Evolutionary conservation across 2,329 filamentous ascomycete genomes (phyloP), one percentile per base, ranked within the genome.

Genomic region (Fusarium poae): DNA sequence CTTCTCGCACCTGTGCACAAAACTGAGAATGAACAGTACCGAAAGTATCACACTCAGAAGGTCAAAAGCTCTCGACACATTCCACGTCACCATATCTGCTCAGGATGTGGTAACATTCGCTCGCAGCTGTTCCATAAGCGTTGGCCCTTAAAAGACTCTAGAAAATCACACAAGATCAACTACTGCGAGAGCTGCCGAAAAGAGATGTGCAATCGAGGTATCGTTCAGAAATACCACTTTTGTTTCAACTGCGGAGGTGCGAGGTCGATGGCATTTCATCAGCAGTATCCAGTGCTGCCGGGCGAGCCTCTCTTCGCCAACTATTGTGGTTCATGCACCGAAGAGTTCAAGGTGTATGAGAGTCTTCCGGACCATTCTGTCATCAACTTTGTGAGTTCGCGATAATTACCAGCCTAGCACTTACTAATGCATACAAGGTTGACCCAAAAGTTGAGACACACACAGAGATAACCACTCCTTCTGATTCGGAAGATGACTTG

Each of bases 171-270:
- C 6, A 67, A 77, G 23, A 63, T 76, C 42, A 82, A 79, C 46
- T 76, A 80, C 34, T 82, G 80, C 48, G 69, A 74, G 39, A 62
- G 67, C 8, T 82, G 80, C 57, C 77, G 77, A 37, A 69, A 76
- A 39, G 58, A 59, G n/a, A 68, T 55, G 21, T 65, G 76, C 10
- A 55, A 67, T 5, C 62, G 69, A 27, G 73, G 72, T 2, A 48
- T 74, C 32, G 63, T 71, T 12, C 66, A 73, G 11, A 30, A 51
- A 2, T 72, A 76, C 37, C 82, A 83, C 54, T 79, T 84, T 21
- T 86, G 84, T 71, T 81, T 77, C 40, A 72, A 77, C 27, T 84
- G 82, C 57, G 79, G 80, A 23, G 77, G 75, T 23, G 72, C 79
- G 8, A 77, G 82, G 43, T 84, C 82, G 7, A 73, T 74, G 27